phyloP scores from a whole-genome alignment of 371 early-diverging fungal genomes.

The Apophysomyces variabilis region DNA sequence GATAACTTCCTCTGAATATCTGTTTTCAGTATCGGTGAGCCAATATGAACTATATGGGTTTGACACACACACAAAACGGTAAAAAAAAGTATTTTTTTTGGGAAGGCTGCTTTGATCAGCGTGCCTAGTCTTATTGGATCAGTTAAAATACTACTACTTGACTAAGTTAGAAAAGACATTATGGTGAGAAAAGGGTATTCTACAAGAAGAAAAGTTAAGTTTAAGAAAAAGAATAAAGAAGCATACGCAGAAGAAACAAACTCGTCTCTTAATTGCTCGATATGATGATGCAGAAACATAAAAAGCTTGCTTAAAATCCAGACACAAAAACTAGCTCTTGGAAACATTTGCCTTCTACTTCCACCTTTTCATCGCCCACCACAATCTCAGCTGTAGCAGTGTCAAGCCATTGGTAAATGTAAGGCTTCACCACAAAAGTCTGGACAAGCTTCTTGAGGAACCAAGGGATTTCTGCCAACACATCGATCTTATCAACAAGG shows the following conservation, averaged over 20 bases:
- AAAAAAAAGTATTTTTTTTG: no score
- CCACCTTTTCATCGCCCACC: constrained; percentile 68
- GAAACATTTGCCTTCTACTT: constrained; percentile 64
- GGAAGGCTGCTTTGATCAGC: background rate
- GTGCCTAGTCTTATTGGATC: background rate
- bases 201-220: constrained; percentile 7
- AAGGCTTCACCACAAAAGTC: constrained; percentile 92
- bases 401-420: constrained; percentile 88
- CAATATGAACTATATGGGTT: no score
- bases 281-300: background rate
- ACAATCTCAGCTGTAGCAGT: constrained; percentile 65
- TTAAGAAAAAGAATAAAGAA: background rate
- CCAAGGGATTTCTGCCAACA: constrained; percentile 88
- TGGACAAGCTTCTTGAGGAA: constrained; percentile 88
- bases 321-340: constrained; percentile 70
- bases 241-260: background rate
- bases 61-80: no score
- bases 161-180: background rate
- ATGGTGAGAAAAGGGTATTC: constrained; percentile 4
- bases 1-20: no score
- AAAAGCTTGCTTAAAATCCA: constrained; percentile 37
- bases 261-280: background rate
- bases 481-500: constrained; percentile 81
- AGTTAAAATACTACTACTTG: constrained; percentile 5
- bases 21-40: no score